These are phyloP conservation scores for Colletotrichum simmondsii DNA, from an alignment of 2,329 filamentous ascomycete genomes.

Conservation along the genomic window DNA sequence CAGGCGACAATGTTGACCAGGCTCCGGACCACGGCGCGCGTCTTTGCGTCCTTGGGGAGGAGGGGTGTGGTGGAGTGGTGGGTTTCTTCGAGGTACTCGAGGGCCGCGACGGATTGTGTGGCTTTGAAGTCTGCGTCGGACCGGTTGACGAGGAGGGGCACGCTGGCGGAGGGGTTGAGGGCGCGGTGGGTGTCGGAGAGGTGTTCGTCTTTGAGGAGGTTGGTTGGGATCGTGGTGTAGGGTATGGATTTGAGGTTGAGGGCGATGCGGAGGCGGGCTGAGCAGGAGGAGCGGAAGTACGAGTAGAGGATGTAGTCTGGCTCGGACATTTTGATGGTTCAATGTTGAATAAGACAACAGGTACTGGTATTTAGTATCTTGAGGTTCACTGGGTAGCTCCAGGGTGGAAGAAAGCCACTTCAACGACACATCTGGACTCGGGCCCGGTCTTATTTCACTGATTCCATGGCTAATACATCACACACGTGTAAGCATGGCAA, in stretches of 20 bases:
- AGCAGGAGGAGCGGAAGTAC: constrained; percentile 73
- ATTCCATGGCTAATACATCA: neutral
- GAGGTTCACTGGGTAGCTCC: neutral
- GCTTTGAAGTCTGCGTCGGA: constrained; percentile 50
- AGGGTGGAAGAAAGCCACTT: neutral
- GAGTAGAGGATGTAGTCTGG: constrained; percentile 60
- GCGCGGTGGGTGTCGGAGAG: constrained; percentile 53
- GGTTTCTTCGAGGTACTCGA: constrained; percentile 71
- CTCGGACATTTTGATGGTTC: neutral
- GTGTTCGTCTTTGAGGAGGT: constrained; percentile 67
- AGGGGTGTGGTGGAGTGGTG: constrained; percentile 53
- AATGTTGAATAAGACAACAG: neutral
- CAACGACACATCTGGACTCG: neutral
- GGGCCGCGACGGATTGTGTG: constrained; percentile 67
- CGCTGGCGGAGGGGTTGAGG: constrained; percentile 64
- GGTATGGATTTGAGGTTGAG: constrained; percentile 64
- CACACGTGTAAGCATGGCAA: neutral
- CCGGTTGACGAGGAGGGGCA: constrained; percentile 63
- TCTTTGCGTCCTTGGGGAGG: constrained; percentile 56
- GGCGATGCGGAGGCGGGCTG: constrained; percentile 69
- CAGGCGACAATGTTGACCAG: constrained; percentile 64
- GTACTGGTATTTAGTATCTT: neutral
- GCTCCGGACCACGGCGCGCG: constrained; percentile 62
- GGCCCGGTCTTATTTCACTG: neutral
- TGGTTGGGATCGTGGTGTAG: constrained; percentile 59